Conservation (phyloP, 495 filamentous ascomycete species). For the Aspergillus sparsus region DNA sequence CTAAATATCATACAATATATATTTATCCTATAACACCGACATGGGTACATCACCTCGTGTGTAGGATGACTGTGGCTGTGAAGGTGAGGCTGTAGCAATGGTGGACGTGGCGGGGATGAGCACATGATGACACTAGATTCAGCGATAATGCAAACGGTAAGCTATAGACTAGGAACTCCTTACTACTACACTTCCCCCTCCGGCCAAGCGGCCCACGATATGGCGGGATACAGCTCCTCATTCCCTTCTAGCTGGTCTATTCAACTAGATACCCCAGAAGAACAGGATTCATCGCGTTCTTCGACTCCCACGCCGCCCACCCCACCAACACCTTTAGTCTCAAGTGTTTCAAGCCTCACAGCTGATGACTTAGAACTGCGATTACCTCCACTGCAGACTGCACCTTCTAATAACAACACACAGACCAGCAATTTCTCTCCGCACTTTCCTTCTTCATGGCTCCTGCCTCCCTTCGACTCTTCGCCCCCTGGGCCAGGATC, state of each 20-base stretch:
- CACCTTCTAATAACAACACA: not conserved
- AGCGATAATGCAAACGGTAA: too few species aligned
- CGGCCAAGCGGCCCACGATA: not conserved
- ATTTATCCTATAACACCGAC: too few species aligned
- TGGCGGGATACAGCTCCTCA: not conserved
- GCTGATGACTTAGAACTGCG: not conserved
- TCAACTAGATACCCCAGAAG: not conserved
- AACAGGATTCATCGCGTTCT: not conserved
- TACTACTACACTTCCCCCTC: too few species aligned
- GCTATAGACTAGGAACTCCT: too few species aligned
- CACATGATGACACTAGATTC: too few species aligned
- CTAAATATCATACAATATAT: too few species aligned
- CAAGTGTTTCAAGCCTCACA: not conserved
- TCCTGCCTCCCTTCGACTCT: not conserved
- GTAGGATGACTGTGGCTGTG: too few species aligned
- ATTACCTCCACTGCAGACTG: not conserved
- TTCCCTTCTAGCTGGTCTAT: not conserved
- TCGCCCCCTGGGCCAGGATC: not conserved
- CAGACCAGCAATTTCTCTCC: not conserved
- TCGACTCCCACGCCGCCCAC: not conserved
- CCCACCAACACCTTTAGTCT: not conserved
- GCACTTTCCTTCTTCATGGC: constrained; percentile 1
- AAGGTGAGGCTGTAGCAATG: too few species aligned
- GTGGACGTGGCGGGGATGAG: too few species aligned
- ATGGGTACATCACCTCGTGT: too few species aligned